Evolutionary conservation across 768 basidiomycete species (phyloP).

Genomic region (Russula emetica): DNA sequence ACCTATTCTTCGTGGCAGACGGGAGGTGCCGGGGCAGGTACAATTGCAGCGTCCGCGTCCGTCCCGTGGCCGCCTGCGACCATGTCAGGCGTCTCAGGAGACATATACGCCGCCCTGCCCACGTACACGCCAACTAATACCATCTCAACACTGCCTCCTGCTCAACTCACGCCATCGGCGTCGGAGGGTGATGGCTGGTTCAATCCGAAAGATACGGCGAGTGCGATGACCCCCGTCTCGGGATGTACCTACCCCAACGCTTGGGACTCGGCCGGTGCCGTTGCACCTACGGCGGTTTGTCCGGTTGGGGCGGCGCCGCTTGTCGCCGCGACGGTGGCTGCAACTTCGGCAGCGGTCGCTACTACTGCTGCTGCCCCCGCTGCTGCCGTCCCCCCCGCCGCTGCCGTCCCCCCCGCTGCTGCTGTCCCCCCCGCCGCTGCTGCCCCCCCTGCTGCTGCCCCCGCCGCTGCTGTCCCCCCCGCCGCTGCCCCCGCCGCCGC

Average conservation of each 20-base stretch:
- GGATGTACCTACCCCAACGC: conserved; percentile 64
- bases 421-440: too few species aligned
- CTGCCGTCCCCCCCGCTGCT: too few species aligned
- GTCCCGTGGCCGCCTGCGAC: conserved; percentile 57
- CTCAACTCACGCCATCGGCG: conserved; percentile 46
- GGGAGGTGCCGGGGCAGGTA: conserved; percentile 54
- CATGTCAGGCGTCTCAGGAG: conserved; percentile 42
- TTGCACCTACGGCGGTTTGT: conserved; percentile 27
- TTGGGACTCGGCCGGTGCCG: conserved; percentile 37
- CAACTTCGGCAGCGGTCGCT: too few species aligned
- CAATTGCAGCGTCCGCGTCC: conserved; percentile 40
- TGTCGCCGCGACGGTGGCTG: too few species aligned
- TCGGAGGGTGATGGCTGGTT: conserved; percentile 54
- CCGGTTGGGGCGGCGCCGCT: not conserved
- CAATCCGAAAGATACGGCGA: conserved; percentile 45
- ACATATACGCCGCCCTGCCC: conserved; percentile 40
- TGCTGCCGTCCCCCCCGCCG: too few species aligned
- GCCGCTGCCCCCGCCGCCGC: too few species aligned
- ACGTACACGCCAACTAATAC: conserved; percentile 62
- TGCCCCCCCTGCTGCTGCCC: too few species aligned
- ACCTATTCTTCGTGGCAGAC: conserved; percentile 63
- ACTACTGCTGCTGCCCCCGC: too few species aligned
- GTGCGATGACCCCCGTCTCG: conserved; percentile 53
- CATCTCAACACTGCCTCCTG: conserved; percentile 52
- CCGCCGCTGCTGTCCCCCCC: too few species aligned